Evolutionary conservation across 495 filamentous ascomycete genomes (phyloP).

Genomic region (Neurospora sp.): DNA sequence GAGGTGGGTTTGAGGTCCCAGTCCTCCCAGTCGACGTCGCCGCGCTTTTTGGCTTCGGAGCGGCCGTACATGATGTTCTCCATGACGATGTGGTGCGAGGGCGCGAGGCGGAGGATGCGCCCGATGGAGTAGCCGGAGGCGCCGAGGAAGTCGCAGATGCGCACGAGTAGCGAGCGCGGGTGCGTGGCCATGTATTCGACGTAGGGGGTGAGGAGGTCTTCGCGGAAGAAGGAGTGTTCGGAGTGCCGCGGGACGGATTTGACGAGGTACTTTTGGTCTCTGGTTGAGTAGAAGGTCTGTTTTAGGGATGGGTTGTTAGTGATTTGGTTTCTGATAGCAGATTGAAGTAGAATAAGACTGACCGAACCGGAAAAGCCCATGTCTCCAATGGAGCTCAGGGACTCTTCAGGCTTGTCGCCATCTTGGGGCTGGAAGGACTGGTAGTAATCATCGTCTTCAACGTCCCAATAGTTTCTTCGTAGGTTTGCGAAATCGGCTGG

Average conservation of each 20-base stretch:
- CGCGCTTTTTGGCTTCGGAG: slow-evolving; percentile 26
- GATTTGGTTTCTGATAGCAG: neutral
- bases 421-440: slow-evolving; percentile 15
- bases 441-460: slow-evolving; percentile 17
- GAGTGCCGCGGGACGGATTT: slow-evolving; percentile 58
- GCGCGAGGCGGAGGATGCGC: slow-evolving; percentile 40
- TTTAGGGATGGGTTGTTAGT: neutral
- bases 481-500: slow-evolving; percentile 28
- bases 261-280: slow-evolving; percentile 50
- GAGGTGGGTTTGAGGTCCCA: slow-evolving; percentile 63
- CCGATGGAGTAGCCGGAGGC: slow-evolving; percentile 45
- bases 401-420: slow-evolving; percentile 3
- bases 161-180: slow-evolving; percentile 49
- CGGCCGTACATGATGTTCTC: slow-evolving; percentile 57
- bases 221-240: slow-evolving; percentile 58
- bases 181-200: slow-evolving; percentile 48
- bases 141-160: slow-evolving; percentile 57
- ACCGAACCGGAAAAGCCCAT: slow-evolving; percentile 28
- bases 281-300: slow-evolving; percentile 58
- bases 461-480: slow-evolving; percentile 18
- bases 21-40: slow-evolving; percentile 47
- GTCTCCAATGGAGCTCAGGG: slow-evolving; percentile 24
- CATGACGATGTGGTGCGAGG: slow-evolving; percentile 63
- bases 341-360: neutral
- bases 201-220: slow-evolving; percentile 52